phyloP scores from a whole-genome alignment of 306 rosid species.

The Cucumis cinereus region DNA sequence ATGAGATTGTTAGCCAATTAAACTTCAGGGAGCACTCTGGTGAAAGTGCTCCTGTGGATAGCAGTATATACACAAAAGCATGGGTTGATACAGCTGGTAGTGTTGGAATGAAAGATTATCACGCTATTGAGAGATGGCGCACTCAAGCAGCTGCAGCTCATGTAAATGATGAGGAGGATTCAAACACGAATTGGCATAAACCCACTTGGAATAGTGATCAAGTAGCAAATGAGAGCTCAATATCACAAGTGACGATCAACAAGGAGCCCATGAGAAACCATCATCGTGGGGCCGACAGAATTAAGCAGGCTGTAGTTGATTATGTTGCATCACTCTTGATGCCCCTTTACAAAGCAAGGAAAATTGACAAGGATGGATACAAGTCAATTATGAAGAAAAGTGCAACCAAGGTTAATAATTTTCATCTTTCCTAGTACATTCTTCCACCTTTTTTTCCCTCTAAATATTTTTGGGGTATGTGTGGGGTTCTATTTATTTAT shows the following conservation, averaged over 20 bases:
- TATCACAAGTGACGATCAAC: slow-evolving; percentile 87
- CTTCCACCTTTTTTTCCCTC: not conserved
- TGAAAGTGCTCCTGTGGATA: slow-evolving; percentile 86
- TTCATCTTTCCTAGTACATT: slow-evolving; percentile 10
- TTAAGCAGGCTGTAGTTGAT: slow-evolving; percentile 95
- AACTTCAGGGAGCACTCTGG: slow-evolving; percentile 93
- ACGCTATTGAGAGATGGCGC: slow-evolving; percentile 98
- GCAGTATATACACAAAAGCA: slow-evolving; percentile 84
- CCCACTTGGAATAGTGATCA: slow-evolving; percentile 64
- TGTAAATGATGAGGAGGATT: slow-evolving; percentile 82
- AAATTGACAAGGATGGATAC: slow-evolving; percentile 87
- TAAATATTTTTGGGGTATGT: not conserved
- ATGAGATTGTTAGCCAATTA: slow-evolving; percentile 72
- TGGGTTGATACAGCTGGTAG: slow-evolving; percentile 94
- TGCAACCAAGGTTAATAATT: slow-evolving; percentile 69
- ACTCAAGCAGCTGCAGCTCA: slow-evolving; percentile 93
- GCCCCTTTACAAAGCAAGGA: slow-evolving; percentile 97
- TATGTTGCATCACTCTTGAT: slow-evolving; percentile 91
- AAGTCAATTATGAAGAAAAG: slow-evolving; percentile 99
- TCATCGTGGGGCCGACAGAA: slow-evolving; percentile 79
- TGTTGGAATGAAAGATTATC: slow-evolving; percentile 70
- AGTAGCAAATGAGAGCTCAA: slow-evolving; percentile 69
- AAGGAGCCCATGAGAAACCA: slow-evolving; percentile 53
- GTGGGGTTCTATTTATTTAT: not conserved
- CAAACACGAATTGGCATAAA: slow-evolving; percentile 63